Evolutionary conservation across 148 eudicot species (phyloP), one percentile per base, ranked within the genome.

Genomic region (Camellia sinensis): DNA sequence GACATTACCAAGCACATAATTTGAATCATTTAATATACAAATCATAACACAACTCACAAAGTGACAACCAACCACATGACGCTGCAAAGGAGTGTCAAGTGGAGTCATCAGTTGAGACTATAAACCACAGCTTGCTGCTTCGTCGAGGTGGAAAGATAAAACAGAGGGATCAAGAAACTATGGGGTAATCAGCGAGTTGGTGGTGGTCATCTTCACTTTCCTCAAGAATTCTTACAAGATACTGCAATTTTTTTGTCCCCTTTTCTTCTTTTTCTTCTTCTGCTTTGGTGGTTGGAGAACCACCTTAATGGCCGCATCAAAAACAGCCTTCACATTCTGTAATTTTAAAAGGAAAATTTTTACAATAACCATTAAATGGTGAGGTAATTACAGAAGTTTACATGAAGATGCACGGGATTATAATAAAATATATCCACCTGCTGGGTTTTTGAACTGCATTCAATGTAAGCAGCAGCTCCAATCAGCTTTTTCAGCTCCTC

Each of bases 301-400:
- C 60, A 92, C 91, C 82, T 94, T 94, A 37, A 94, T 92, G 22
- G 98, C 96, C 22, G 96, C 91, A 78, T 94, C 98, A 76, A 94
- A 94, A 14, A 94, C 98, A 50, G 92, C 92, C 85, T 94, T 94
- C 82, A 94, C 92, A 84, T 94, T 94, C 98, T 94, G 94, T 81
- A 87, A 72, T 56, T 44, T 21, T 29, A 37, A 72, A 67, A 70
- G 41, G 18, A 52, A 3, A 15, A 74, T 50, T 18, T 67, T 46
- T 62, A 52, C 45, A 71, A 15, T 46, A 17, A 73, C 17, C 46
- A 11, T 37, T 48, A 59, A 29, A 50, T 14, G 46, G 19, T 77
- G 59, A 70, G 1, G 5, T 11, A 71, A 67, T 43, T 1, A 8
- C 19, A 69, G 15, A 52, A 64, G 18, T 37, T 37, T n/a, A 13